Evolutionary conservation across 257 asterid genomes (phyloP).

Genomic region (Datura wrightii): DNA sequence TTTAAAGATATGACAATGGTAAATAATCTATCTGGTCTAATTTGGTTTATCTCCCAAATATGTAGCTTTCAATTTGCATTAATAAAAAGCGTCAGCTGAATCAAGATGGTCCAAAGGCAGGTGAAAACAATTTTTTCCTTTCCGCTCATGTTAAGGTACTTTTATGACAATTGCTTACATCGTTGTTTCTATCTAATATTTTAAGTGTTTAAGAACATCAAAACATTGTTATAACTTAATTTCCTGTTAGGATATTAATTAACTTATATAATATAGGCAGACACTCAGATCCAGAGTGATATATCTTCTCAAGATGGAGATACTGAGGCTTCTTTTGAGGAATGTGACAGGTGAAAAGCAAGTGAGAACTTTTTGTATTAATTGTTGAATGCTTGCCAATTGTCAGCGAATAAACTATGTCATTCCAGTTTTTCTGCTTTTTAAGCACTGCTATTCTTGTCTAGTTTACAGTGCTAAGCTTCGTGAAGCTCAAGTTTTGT

Average conservation of each 20-base stretch:
- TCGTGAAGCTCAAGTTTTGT: neutral
- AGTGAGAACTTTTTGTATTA: constrained; percentile 46
- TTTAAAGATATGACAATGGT: neutral
- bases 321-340: constrained; percentile 42
- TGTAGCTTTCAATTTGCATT: constrained; percentile 87
- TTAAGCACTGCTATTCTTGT: constrained; percentile 23
- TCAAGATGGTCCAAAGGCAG: constrained; percentile 46
- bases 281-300: constrained; percentile 44
- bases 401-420: constrained; percentile 14
- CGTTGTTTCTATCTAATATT: constrained; percentile 33
- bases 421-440: neutral
- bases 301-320: constrained; percentile 51
- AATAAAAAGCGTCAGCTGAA: constrained; percentile 56
- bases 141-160: constrained; percentile 47
- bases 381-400: constrained; percentile 35
- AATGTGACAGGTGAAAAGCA: constrained; percentile 67
- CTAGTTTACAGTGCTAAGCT: neutral
- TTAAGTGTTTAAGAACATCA: constrained; percentile 16
- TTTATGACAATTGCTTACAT: constrained; percentile 37
- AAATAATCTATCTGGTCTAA: constrained; percentile 17
- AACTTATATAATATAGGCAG: constrained; percentile 50
- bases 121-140: constrained; percentile 43
- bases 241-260: constrained; percentile 30
- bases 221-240: constrained; percentile 28
- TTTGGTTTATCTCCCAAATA: constrained; percentile 30